Percentiles rank a stretch among this genome's conserved stretches.
phyloP scores from a whole-genome alignment of 2,329 filamentous ascomycete genomes.

The Bipolaris sorokiniana region DNA sequence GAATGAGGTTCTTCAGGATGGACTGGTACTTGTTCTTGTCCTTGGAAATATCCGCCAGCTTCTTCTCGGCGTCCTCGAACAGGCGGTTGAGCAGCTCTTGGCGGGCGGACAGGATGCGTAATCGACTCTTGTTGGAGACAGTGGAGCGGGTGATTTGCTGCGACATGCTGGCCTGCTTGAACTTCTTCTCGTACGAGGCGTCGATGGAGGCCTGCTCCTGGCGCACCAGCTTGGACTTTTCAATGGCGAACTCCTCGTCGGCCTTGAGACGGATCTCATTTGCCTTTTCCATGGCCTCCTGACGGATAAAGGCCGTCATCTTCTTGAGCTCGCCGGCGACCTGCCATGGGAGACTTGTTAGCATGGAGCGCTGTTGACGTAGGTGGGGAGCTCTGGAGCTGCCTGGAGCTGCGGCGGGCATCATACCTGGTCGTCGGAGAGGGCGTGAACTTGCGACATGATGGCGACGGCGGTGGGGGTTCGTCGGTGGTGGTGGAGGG shows the following conservation, averaged over 20 bases:
- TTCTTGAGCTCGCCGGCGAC: slow-evolving; percentile 98
- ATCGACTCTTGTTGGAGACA: slow-evolving; percentile 91
- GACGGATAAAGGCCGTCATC: slow-evolving; percentile 99
- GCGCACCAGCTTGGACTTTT: slow-evolving; percentile 98
- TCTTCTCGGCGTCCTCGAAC: slow-evolving; percentile 79
- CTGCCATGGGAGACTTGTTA: slow-evolving; percentile 57
- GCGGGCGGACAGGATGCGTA: slow-evolving; percentile 83
- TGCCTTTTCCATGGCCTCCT: slow-evolving; percentile 96
- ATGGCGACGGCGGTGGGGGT: slow-evolving; percentile 50
- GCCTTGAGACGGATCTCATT: slow-evolving; percentile 98
- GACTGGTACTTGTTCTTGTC: slow-evolving; percentile 77
- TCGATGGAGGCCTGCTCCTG: slow-evolving; percentile 95
- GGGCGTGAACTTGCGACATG: slow-evolving; percentile 92
- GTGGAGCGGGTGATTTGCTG: slow-evolving; percentile 98
- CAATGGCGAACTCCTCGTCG: slow-evolving; percentile 98
- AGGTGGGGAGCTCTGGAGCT: slow-evolving; percentile 43
- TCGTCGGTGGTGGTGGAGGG: not conserved
- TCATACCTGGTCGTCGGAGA: slow-evolving; percentile 94
- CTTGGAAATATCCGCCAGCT: slow-evolving; percentile 69
- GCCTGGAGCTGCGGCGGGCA: not conserved
- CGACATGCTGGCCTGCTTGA: slow-evolving; percentile 97
- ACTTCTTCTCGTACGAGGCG: slow-evolving; percentile 94
- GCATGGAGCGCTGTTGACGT: slow-evolving; percentile 34
- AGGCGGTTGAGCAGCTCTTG: slow-evolving; percentile 91
- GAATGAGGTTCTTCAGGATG: slow-evolving; percentile 77